Conservation (phyloP, 441 rosid genomes). For the Theobroma grandiflorum region DNA sequence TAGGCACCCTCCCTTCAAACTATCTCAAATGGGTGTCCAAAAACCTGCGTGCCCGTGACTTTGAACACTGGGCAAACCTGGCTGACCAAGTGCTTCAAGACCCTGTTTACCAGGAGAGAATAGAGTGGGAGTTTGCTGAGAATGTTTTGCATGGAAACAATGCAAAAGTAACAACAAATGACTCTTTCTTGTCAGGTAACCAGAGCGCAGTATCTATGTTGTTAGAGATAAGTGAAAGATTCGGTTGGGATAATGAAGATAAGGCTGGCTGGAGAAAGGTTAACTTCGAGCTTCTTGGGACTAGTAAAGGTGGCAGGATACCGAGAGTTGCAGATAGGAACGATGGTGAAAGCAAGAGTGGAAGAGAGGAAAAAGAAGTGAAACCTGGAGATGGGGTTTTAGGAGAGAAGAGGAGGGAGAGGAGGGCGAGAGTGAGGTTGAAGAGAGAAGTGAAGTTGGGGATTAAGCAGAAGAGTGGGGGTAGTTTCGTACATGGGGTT, state of each 20-base stretch:
- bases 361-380: conserved; percentile 26
- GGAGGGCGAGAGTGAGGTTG: conserved; percentile 38
- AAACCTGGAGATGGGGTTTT: conserved; percentile 39
- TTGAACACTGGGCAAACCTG: conserved; percentile 70
- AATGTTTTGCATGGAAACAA: conserved; percentile 51
- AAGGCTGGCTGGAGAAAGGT: conserved; percentile 70
- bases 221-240: conserved; percentile 74
- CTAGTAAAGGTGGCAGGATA: conserved; percentile 73
- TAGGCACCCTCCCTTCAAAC: conserved; percentile 75
- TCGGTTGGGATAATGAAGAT: conserved; percentile 86
- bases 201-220: conserved; percentile 53
- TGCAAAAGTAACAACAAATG: conserved; percentile 35
- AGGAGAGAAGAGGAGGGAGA: conserved; percentile 36
- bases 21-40: conserved; percentile 81
- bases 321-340: conserved; percentile 51
- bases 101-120: conserved; percentile 66
- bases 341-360: not conserved
- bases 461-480: conserved; percentile 28
- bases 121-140: conserved; percentile 85
- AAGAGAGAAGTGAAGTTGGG: conserved; percentile 32
- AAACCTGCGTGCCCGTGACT: conserved; percentile 69
- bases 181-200: not conserved
- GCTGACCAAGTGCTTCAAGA: conserved; percentile 79
- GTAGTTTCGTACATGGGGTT: conserved; percentile 24
- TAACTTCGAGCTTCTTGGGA: conserved; percentile 73